phyloP scores from a whole-genome alignment of 768 basidiomycete genomes.

The Pulveroboletus sp. region DNA sequence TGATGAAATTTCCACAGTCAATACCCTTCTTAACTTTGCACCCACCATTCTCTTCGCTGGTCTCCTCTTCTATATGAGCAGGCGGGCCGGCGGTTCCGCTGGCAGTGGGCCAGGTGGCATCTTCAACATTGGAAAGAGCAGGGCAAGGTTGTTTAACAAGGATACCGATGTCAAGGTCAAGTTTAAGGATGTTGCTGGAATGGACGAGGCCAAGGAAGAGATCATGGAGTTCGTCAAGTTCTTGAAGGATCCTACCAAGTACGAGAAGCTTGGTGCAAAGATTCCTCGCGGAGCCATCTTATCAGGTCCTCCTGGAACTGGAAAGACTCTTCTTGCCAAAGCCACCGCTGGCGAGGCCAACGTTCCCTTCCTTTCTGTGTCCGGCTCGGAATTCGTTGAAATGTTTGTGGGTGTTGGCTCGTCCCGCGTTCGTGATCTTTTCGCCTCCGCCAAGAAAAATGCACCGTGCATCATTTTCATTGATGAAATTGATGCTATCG shows the following conservation, averaged over 20 bases:
- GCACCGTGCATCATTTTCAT: slow-evolving; percentile 99
- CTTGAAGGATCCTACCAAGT: slow-evolving; percentile 90
- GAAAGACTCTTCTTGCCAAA: slow-evolving; percentile 96
- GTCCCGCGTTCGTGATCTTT: slow-evolving; percentile 93
- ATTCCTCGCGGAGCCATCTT: slow-evolving; percentile 94
- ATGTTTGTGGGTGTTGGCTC: slow-evolving; percentile 99
- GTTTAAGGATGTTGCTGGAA: slow-evolving; percentile 97
- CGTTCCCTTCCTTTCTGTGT: slow-evolving; percentile 97
- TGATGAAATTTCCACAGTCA: slow-evolving; percentile 84
- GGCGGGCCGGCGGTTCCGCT: slow-evolving; percentile 57
- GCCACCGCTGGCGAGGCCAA: slow-evolving; percentile 97
- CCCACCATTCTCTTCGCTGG: slow-evolving; percentile 93
- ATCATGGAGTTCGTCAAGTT: slow-evolving; percentile 99
- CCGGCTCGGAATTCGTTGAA: slow-evolving; percentile 98
- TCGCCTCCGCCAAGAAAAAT: slow-evolving; percentile 95
- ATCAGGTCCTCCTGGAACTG: slow-evolving; percentile 95
- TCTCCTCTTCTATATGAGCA: slow-evolving; percentile 82
- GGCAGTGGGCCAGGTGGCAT: slow-evolving; percentile 79
- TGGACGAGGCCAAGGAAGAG: slow-evolving; percentile 99
- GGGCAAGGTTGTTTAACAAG: slow-evolving; percentile 93
- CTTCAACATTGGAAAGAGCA: slow-evolving; percentile 95
- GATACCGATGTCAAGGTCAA: slow-evolving; percentile 90
- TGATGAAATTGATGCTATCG: slow-evolving; percentile 99
- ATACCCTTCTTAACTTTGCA: slow-evolving; percentile 82
- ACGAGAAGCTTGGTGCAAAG: slow-evolving; percentile 96